phyloP scores from a whole-genome alignment of 495 filamentous ascomycete species.

The Penicillium canescens region DNA sequence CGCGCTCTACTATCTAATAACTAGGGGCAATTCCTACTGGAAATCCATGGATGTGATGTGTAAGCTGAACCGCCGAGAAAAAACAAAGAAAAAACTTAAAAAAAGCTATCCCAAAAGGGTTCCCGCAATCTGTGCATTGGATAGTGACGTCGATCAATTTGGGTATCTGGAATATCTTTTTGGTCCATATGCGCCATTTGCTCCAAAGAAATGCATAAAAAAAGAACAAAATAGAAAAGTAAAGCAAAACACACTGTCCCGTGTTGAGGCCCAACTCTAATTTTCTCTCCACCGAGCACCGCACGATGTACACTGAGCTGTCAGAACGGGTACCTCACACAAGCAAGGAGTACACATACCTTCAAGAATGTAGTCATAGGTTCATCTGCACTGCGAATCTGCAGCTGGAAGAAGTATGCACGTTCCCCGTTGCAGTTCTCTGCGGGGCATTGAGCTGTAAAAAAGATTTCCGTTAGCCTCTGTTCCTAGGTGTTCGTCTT shows the following conservation, averaged over 20 bases:
- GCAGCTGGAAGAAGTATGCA: slow-evolving; percentile 93
- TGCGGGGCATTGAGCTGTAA: slow-evolving; percentile 70
- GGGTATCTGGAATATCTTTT: slow-evolving; percentile 23
- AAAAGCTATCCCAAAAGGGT: background rate
- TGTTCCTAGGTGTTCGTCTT: too few species aligned
- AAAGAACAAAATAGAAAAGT: background rate
- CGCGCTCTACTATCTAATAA: background rate
- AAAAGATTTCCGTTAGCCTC: background rate
- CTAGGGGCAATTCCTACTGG: too few species aligned
- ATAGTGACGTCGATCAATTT: slow-evolving; percentile 25
- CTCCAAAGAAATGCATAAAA: slow-evolving; percentile 1
- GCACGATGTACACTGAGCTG: slow-evolving; percentile 44
- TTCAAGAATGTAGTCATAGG: slow-evolving; percentile 96
- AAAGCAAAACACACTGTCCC: background rate
- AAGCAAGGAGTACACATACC: slow-evolving; percentile 50
- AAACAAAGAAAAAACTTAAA: background rate
- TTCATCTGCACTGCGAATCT: slow-evolving; percentile 97
- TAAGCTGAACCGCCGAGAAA: background rate
- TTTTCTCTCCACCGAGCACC: slow-evolving; percentile 49
- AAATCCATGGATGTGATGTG: too few species aligned
- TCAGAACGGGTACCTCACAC: slow-evolving; percentile 30
- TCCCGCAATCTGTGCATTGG: slow-evolving; percentile 11
- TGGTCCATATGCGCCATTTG: slow-evolving; percentile 14
- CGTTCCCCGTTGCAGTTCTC: slow-evolving; percentile 72
- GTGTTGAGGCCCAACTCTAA: slow-evolving; percentile 18